These are phyloP conservation scores for Myriosclerotinia curreyana DNA, from an alignment of 2,329 filamentous ascomycete species.

Conservation along the genomic window DNA sequence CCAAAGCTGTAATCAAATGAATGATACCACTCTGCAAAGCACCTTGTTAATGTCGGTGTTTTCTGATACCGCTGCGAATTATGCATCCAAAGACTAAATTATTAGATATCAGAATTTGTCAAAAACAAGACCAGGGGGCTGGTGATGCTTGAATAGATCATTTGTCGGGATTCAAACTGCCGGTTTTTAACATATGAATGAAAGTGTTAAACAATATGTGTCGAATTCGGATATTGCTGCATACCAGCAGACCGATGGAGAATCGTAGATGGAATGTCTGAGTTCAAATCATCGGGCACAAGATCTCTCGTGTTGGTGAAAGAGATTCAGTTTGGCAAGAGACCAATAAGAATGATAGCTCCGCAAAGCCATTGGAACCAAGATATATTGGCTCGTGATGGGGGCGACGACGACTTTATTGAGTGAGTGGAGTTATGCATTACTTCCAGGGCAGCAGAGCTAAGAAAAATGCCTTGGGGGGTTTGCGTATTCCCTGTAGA, in stretches of 20 bases:
- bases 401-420: conserved; percentile 1
- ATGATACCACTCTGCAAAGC: conserved; percentile 13
- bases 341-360: not conserved
- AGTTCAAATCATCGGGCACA: not conserved
- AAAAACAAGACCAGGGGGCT: not conserved
- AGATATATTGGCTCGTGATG: not conserved
- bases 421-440: not conserved
- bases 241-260: conserved; percentile 11
- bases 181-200: conserved; percentile 8
- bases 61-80: conserved; percentile 13
- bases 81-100: conserved; percentile 1
- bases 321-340: not conserved
- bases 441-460: not conserved
- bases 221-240: not conserved
- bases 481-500: not conserved
- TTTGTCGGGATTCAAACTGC: conserved; percentile 8
- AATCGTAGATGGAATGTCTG: conserved; percentile 4
- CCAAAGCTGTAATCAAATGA: not conserved
- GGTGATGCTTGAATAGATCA: conserved; percentile 2
- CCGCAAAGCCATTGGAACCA: conserved; percentile 11
- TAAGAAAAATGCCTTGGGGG: conserved; percentile 1
- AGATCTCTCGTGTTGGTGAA: not conserved
- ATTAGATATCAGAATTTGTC: not conserved
- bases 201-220: not conserved
- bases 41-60: conserved; percentile 12